Base-by-base conservation (phyloP, 2,329 filamentous ascomycete species). In the Ophiostoma pallidulum region DNA sequence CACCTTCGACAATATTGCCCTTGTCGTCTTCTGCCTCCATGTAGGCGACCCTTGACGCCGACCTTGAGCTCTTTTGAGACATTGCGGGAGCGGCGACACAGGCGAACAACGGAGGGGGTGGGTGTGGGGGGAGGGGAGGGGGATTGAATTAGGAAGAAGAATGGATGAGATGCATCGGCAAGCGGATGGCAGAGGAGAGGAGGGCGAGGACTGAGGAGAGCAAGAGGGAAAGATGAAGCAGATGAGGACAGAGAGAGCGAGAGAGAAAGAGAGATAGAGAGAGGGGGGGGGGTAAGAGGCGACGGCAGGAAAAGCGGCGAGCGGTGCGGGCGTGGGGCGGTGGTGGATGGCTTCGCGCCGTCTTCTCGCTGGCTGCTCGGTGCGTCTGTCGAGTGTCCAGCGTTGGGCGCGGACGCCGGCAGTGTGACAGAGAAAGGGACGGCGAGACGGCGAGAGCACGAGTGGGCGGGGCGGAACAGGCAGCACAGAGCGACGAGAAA, bases 11-110 rank as follows among this genome's bases (percentile, higher is more conserved):
- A 31, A 65, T 60, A 46, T 69, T 69, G 35, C 66, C 71, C 12
- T 65, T 62, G 43, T 76, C 73, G 56, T 76, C 71, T 40, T 64
- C 71, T 48, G 77, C 75, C 59, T 77, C 69, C 49, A 74, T 65
- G 58, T 69, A 69, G 49, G 68, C 67, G 47, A 70, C 62, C 56
- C 48, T 53, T 63, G 60, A 57, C 51, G n/a, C n/a, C n/a, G 32
- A 42, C 33, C 40, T 47, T 51, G 54, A 43, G 51, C 56, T 54
- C 62, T 59, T 57, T 53, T 41, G 58, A 48, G 70, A 64, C 72
- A 77, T 77, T 59, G 58, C 63, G 60, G 24, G 22, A 22, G 22
- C n/a, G n/a, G n/a, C n/a, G n/a, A n/a, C n/a, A n/a, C n/a, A n/a
- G n/a, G n/a, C n/a, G n/a, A n/a, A n/a, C n/a, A n/a, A n/a, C n/a